These are phyloP conservation scores for Alternaria sp. DNA, from an alignment of 2,329 filamentous ascomycete species.

Conservation along the genomic window DNA sequence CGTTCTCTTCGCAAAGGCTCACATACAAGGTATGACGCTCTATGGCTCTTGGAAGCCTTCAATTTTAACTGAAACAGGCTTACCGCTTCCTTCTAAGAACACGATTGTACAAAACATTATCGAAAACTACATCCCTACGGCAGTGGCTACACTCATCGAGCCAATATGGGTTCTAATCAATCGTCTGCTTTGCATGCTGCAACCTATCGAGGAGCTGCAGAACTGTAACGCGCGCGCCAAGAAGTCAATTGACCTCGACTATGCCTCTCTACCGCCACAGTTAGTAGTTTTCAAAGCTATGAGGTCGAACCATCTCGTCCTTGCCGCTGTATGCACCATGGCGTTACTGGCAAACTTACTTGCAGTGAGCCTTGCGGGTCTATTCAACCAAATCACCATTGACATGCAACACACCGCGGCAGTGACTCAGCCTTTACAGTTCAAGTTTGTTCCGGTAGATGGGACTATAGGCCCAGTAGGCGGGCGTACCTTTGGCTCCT, in stretches of 20 bases:
- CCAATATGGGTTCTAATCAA: slow-evolving; percentile 66
- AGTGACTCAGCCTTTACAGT: background rate
- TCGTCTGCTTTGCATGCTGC: slow-evolving; percentile 61
- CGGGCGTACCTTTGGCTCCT: background rate
- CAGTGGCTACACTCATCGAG: slow-evolving; percentile 64
- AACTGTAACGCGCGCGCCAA: slow-evolving; percentile 48
- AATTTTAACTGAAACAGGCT: background rate
- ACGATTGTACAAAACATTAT: slow-evolving; percentile 54
- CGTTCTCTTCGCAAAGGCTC: slow-evolving; percentile 1
- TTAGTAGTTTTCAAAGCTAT: slow-evolving; percentile 59
- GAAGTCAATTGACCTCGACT: slow-evolving; percentile 56
- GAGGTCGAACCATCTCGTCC: slow-evolving; percentile 55
- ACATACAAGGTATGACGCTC: no score
- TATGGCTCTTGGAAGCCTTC: no score
- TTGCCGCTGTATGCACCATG: slow-evolving; percentile 59
- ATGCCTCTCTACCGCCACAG: slow-evolving; percentile 65
- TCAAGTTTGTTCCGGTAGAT: slow-evolving; percentile 39
- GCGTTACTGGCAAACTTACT: slow-evolving; percentile 63
- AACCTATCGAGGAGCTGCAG: slow-evolving; percentile 63
- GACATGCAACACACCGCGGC: slow-evolving; percentile 14
- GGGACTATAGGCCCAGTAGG: slow-evolving; percentile 31
- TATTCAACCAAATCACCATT: slow-evolving; percentile 57
- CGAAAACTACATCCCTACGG: slow-evolving; percentile 63
- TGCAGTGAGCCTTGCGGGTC: slow-evolving; percentile 60
- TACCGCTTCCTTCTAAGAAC: slow-evolving; percentile 32